Percentiles rank a stretch among this genome's conserved stretches.
Evolutionary conservation across 148 eudicot species (phyloP).

Genomic region (Camellia lanceoleosa): DNA sequence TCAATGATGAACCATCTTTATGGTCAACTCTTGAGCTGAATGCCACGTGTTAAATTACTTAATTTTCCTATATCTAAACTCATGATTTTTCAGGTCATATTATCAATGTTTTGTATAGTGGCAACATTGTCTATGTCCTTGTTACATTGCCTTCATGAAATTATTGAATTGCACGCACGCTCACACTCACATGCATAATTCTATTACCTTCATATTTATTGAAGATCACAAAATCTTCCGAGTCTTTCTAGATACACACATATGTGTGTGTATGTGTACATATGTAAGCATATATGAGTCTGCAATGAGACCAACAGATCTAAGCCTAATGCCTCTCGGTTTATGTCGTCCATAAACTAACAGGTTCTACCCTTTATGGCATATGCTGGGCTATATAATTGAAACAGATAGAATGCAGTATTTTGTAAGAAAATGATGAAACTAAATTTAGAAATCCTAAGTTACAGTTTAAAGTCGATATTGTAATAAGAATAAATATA

Average conservation of each 20-base stretch:
- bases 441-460: not conserved
- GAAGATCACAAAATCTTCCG: not conserved
- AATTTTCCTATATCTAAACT: not conserved
- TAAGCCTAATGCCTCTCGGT: not conserved
- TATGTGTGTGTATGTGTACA: not conserved
- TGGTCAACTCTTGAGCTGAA: not conserved
- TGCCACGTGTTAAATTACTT: not conserved
- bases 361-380: not conserved
- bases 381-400: not conserved
- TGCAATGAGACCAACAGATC: not conserved
- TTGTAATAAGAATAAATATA: not conserved
- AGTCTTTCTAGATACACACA: not conserved
- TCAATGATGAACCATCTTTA: not conserved
- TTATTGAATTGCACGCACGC: not conserved
- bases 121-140: not conserved
- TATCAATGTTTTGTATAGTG: not conserved
- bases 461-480: not conserved
- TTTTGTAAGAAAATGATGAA: too few relatives aligned
- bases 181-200: too few relatives aligned
- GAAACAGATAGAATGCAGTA: not conserved
- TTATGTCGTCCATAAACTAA: conserved; percentile 6
- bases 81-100: not conserved
- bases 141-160: not conserved
- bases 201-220: not conserved
- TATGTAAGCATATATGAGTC: not conserved